Percentiles rank a stretch among this genome's conserved stretches.
Conservation (phyloP, 1,284 basidiomycete genomes). For the Moesziomyces antarcticus region DNA sequence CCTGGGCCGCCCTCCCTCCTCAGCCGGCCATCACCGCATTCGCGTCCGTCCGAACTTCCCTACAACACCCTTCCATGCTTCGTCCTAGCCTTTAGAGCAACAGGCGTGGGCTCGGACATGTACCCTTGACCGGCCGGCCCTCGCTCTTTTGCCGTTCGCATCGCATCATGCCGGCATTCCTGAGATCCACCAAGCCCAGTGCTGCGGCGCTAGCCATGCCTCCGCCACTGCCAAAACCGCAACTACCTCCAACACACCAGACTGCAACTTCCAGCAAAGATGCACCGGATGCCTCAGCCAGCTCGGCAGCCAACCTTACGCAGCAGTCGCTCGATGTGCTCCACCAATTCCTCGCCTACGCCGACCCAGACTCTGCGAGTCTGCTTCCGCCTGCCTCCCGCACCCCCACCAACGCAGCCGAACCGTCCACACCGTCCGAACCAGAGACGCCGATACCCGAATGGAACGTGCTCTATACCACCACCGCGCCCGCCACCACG, state of each 20-base stretch:
- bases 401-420: constrained; percentile 4
- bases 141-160: neutral
- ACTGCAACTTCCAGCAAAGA: neutral
- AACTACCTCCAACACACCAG: neutral
- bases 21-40: no score
- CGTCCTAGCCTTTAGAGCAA: neutral
- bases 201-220: constrained; percentile 6
- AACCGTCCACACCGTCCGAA: constrained; percentile 24
- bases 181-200: constrained; percentile 20
- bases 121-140: neutral
- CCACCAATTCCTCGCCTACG: constrained; percentile 42
- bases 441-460: constrained; percentile 46
- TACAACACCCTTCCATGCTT: neutral
- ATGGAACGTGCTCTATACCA: constrained; percentile 51
- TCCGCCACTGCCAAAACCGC: constrained; percentile 5
- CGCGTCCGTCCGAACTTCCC: no score
- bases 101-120: neutral
- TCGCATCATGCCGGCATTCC: constrained; percentile 17
- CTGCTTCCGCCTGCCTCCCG: constrained; percentile 27
- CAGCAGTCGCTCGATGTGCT: constrained; percentile 35
- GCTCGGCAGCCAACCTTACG: constrained; percentile 29
- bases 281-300: neutral
- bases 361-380: constrained; percentile 35
- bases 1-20: no score
- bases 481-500: constrained; percentile 20